Conservation (phyloP, 2,329 filamentous ascomycete species). For the Leptosphaerulina australis region DNA sequence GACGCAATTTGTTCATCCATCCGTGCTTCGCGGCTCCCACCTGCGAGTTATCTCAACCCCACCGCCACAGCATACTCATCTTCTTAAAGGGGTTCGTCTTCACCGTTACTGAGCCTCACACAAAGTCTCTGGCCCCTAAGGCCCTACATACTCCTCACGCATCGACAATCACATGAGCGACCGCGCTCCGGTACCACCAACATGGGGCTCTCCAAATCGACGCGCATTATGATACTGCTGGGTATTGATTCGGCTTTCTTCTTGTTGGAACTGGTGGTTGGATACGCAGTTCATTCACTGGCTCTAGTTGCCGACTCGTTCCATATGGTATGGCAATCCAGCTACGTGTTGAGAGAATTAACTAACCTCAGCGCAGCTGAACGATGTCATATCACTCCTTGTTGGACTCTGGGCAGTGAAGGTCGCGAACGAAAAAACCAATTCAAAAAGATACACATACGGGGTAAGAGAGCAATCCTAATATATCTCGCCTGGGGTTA, state of each 20-base stretch:
- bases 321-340: constrained; percentile 75
- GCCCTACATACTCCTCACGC: constrained; percentile 1
- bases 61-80: constrained; percentile 1
- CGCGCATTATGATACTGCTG: constrained; percentile 90
- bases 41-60: constrained; percentile 1
- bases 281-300: constrained; percentile 86
- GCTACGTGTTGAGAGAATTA: constrained; percentile 19
- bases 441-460: constrained; percentile 91
- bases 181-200: constrained; percentile 27
- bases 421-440: constrained; percentile 78
- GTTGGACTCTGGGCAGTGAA: constrained; percentile 96
- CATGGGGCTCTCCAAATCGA: constrained; percentile 92
- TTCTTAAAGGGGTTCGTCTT: not conserved
- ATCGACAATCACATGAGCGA: not conserved
- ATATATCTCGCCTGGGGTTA: constrained; percentile 12
- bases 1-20: constrained; percentile 17
- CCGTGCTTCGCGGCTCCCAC: constrained; percentile 5
- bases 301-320: constrained; percentile 96
- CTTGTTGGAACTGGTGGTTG: constrained; percentile 79
- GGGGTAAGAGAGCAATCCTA: constrained; percentile 66
- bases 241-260: constrained; percentile 90
- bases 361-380: constrained; percentile 63
- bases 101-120: not conserved
- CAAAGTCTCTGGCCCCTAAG: constrained; percentile 6
- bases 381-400: constrained; percentile 92